Evolutionary conservation across 1,284 basidiomycete genomes (phyloP).

Genomic region (Rhodotorula mucilaginosa): DNA sequence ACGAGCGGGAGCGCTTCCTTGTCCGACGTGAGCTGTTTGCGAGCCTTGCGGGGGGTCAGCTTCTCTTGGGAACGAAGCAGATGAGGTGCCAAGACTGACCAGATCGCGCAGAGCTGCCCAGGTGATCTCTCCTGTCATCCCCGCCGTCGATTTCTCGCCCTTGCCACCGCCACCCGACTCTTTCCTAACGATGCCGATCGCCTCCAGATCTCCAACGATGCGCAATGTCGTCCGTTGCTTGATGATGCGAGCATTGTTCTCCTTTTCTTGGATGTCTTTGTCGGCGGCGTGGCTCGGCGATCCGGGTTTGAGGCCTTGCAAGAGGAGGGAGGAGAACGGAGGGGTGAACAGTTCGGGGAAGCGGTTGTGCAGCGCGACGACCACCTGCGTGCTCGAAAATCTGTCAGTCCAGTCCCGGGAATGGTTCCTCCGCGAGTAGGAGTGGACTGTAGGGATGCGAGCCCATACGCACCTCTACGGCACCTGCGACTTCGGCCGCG

Average conservation of each 20-base stretch:
- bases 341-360: slow-evolving; percentile 78
- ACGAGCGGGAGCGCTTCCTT: slow-evolving; percentile 43
- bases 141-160: slow-evolving; percentile 9
- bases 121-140: slow-evolving; percentile 36
- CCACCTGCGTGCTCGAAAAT: slow-evolving; percentile 58
- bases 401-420: too few species aligned
- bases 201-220: slow-evolving; percentile 81
- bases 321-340: slow-evolving; percentile 64
- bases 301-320: slow-evolving; percentile 65
- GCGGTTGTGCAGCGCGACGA: slow-evolving; percentile 82
- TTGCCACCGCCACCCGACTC: slow-evolving; percentile 17
- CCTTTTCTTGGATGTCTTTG: slow-evolving; percentile 85
- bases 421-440: too few species aligned
- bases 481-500: slow-evolving; percentile 84
- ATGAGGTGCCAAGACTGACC: slow-evolving; percentile 54
- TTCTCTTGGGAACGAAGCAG: not conserved
- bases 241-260: slow-evolving; percentile 73
- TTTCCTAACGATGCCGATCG: slow-evolving; percentile 64
- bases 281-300: slow-evolving; percentile 51
- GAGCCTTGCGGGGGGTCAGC: not conserved
- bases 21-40: slow-evolving; percentile 41
- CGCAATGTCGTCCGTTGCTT: slow-evolving; percentile 82
- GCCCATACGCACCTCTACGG: slow-evolving; percentile 69
- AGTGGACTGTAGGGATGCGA: too few species aligned
- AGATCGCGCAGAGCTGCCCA: slow-evolving; percentile 55